Evolutionary conservation across 352 stramenopile species (phyloP).

Genomic region (Poterioochromonas sp.): DNA sequence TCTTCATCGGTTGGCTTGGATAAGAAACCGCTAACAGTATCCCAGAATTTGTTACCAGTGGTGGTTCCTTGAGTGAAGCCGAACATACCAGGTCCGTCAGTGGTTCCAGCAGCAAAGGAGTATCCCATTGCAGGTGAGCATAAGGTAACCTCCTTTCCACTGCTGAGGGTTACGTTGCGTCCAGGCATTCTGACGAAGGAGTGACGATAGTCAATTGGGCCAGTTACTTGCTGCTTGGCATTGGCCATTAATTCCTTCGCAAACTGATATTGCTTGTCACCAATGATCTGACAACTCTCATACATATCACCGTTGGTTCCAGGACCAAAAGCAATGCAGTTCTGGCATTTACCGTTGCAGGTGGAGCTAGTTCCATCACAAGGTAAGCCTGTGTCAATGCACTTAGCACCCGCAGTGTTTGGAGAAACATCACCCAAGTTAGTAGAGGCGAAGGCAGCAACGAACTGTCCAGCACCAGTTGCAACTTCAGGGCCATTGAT

Average conservation of each 20-base stretch:
- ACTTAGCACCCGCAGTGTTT: conserved; percentile 59
- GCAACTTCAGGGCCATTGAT: conserved; percentile 64
- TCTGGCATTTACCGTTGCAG: conserved; percentile 42
- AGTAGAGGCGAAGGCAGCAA: conserved; percentile 79
- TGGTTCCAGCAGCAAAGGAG: conserved; percentile 53
- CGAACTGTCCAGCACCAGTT: conserved; percentile 67
- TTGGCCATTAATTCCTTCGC: conserved; percentile 40
- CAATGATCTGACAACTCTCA: conserved; percentile 52
- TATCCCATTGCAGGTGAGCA: conserved; percentile 51
- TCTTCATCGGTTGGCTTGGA: conserved; percentile 47
- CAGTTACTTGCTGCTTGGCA: conserved; percentile 32
- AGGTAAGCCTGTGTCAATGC: conserved; percentile 49
- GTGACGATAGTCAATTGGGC: conserved; percentile 46
- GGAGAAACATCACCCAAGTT: conserved; percentile 84
- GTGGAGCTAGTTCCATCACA: conserved; percentile 49
- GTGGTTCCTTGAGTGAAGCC: conserved; percentile 49
- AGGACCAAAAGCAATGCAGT: conserved; percentile 25
- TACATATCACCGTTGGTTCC: conserved; percentile 46
- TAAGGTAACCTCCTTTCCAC: conserved; percentile 42
- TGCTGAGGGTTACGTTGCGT: conserved; percentile 42
- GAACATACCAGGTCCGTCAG: conserved; percentile 50
- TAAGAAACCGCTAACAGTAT: conserved; percentile 47
- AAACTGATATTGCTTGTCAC: conserved; percentile 44
- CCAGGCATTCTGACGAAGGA: conserved; percentile 51
- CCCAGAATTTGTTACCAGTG: conserved; percentile 51